Evolutionary conservation across 2,329 filamentous ascomycete genomes (phyloP).

Genomic region (Myriosclerotinia curreyana): DNA sequence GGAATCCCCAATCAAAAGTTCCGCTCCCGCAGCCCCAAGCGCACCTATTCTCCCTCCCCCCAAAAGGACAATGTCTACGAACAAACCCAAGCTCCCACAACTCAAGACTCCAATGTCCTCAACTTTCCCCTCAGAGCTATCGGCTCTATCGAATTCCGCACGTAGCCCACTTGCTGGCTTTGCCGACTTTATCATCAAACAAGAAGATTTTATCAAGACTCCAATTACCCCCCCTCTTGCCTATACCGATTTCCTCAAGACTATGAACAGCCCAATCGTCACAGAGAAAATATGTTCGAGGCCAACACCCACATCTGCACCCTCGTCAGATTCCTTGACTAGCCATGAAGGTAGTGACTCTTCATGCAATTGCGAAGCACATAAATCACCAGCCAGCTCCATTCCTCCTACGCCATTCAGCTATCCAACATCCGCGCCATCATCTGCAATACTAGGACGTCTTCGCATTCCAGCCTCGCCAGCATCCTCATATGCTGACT

Average conservation of each 20-base stretch:
- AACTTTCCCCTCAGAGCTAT: slow-evolving; percentile 58
- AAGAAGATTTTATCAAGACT: slow-evolving; percentile 66
- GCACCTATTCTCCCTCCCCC: slow-evolving; percentile 28
- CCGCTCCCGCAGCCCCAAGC: slow-evolving; percentile 27
- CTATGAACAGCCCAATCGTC: slow-evolving; percentile 51
- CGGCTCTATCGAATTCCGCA: slow-evolving; percentile 59
- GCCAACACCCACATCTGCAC: slow-evolving; percentile 46
- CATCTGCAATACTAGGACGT: slow-evolving; percentile 54
- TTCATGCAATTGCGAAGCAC: slow-evolving; percentile 54
- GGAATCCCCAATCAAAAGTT: slow-evolving; percentile 18
- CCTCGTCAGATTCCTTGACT: slow-evolving; percentile 40
- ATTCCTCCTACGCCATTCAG: slow-evolving; percentile 55
- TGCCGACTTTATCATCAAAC: slow-evolving; percentile 61
- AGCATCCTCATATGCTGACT: slow-evolving; percentile 62
- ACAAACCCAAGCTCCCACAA: slow-evolving; percentile 56
- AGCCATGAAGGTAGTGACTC: slow-evolving; percentile 50
- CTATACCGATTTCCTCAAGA: slow-evolving; percentile 90
- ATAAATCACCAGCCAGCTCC: slow-evolving; percentile 55
- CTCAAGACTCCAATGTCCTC: slow-evolving; percentile 61
- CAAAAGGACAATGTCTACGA: slow-evolving; percentile 36
- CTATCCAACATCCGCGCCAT: slow-evolving; percentile 59
- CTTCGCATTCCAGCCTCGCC: slow-evolving; percentile 78
- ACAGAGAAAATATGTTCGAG: slow-evolving; percentile 44
- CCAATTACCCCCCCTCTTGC: slow-evolving; percentile 88
- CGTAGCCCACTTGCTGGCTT: slow-evolving; percentile 65